Evolutionary conservation across 176 grass and related monocot species (phyloP), one percentile per base, ranked within the genome.

Genomic region (Melocanna baccifera): DNA sequence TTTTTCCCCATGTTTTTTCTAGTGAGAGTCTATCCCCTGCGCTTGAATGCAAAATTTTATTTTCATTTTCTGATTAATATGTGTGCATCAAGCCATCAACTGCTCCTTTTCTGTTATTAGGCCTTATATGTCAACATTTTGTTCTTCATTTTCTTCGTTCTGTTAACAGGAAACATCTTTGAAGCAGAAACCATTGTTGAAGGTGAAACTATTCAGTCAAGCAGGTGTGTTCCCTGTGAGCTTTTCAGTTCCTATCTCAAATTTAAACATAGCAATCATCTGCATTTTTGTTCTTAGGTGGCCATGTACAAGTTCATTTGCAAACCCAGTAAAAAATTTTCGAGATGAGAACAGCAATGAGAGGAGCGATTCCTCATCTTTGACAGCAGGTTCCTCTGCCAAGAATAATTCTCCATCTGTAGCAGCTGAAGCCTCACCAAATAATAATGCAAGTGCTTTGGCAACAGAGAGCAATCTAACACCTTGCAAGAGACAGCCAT

Each of bases 221-320:
- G 92, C 87, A 94, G 84, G 92, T 92, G 57, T 16, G 29, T 79
- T 84, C 75, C 8, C 9, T 53, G 23, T 61, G 40, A 29, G 30
- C 41, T 79, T 74, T 61, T 71, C 14, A 20, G n/a, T 74, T 62
- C 53, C 15, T 48, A 74, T 55, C 14, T 75, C 69, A 69, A 56
- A 34, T 69, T 78, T 80, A 37, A 86, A 32, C 75, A 52, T 80
- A 36, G n/a, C 30, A 74, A 62, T 30, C 80, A 50, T 83, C 40
- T 45, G 5, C 30, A 83, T 84, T 55, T 41, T 79, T 43, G 6
- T 58, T 65, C 15, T 18, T 92, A 94, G 92, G 77, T 94, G 87
- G 87, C 87, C 90, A 57, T 92, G 89, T 78, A 90, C 87, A 69
- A 92, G 90, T 88, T 86, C 90, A 52, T 94, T 90, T 75, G 72